Base-by-base conservation (phyloP, 1,284 basidiomycete genomes). In the Pterula multifida region DNA sequence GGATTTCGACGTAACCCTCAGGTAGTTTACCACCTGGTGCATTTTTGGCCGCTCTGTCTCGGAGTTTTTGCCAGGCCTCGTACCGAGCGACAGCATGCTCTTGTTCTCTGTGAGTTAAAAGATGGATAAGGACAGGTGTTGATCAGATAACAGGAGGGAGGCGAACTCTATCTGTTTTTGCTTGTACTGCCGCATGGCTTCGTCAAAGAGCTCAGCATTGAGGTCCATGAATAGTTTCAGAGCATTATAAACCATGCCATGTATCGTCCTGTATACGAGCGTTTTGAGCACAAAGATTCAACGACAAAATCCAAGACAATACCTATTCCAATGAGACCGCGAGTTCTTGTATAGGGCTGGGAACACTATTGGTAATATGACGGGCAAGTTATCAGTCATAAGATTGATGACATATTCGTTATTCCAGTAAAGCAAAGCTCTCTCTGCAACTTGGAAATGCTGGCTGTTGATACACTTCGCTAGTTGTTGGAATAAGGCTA, bases 351-450 rank as follows among this genome's bases (percentile, higher is more conserved):
- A 98, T 56, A 99, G 70, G 3, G 93, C 88, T n/a, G 94, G 91
- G 72, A 98, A 99, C 46, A 99, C 94, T 60, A 99, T 90, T 1
- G 96, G 96, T 44, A 99, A 73, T 55, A 99, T 83, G 53, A 85
- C 69, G 17, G 81, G 70, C 56, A 98, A 78, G 63, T 98, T 98
- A 63, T 98, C 93, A 65, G 92, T 92, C 86, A 99, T 98, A 49
- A 98, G 78, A 66, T 97, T 98, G 61, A 99, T 91, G 57, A 98
- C 94, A 68, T 98, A 99, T 70, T 98, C 96, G 69, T 98, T 98
- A 70, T 98, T 96, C 93, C 93, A 97, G 66, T 95, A 96, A 59
- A 95, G 77, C 53, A 96, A 68, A 3, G 93, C 92, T 35, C 93
- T 79, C 66, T 97, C 93, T 13, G 93, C 93, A 21, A 97, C 93